phyloP scores from a whole-genome alignment of 78 protist species.

The Tieghemostelium lacteum region DNA sequence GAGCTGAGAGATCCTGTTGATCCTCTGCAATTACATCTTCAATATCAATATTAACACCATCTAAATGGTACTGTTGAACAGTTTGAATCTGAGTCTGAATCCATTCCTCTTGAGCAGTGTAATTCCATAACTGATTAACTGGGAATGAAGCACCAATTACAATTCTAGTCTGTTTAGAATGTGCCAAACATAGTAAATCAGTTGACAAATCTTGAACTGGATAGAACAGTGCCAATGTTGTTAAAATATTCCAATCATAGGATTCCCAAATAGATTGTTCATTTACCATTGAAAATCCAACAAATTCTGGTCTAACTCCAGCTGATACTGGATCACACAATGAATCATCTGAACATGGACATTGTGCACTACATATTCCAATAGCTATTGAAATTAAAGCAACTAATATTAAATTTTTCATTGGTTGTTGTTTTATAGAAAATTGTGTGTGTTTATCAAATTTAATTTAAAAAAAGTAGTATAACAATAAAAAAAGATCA shows the following conservation, averaged over 20 bases:
- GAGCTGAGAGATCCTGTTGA: not conserved
- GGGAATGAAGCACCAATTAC: conserved; percentile 33
- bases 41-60: conserved; percentile 78
- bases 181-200: conserved; percentile 53
- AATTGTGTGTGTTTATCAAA: too few relatives aligned
- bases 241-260: conserved; percentile 26
- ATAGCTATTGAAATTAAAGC: too few relatives aligned
- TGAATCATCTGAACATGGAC: conserved; percentile 19
- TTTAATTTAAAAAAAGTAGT: too few relatives aligned
- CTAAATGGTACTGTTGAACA: conserved; percentile 16
- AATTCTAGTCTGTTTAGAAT: conserved; percentile 7
- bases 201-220: not conserved
- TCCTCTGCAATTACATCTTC: conserved; percentile 41
- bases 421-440: too few relatives aligned
- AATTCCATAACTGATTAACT: conserved; percentile 30
- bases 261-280: not conserved
- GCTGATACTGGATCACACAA: conserved; percentile 28
- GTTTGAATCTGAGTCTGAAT: not conserved
- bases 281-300: conserved; percentile 16
- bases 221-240: conserved; percentile 43
- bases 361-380: too few relatives aligned
- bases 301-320: conserved; percentile 28
- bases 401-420: too few relatives aligned
- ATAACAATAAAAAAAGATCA: too few relatives aligned
- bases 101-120: conserved; percentile 21